Conservation (phyloP, 495 filamentous ascomycete genomes). For the Cercophora sp. region DNA sequence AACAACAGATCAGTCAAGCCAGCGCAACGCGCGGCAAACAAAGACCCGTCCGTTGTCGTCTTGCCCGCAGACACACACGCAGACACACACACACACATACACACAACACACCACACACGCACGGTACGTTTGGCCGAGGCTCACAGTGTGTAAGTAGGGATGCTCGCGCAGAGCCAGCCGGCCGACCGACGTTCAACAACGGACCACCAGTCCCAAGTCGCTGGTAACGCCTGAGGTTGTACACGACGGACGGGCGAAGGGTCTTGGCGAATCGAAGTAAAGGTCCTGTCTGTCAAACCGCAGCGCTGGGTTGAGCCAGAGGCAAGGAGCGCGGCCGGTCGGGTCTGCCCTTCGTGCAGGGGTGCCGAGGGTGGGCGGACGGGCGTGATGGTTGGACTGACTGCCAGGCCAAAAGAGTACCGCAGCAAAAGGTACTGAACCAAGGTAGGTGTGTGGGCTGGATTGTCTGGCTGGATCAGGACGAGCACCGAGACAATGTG, state of each 20-base stretch:
- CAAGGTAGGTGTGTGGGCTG: no score
- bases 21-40: no score
- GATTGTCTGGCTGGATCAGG: no score
- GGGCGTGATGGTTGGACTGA: no score
- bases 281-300: slow-evolving; percentile 19
- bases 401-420: no score
- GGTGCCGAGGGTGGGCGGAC: slow-evolving; percentile 1
- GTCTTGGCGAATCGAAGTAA: slow-evolving; percentile 8
- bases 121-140: not conserved
- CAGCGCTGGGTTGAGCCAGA: slow-evolving; percentile 13
- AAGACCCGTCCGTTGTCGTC: no score
- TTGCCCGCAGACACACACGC: no score
- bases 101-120: no score
- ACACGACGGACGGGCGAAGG: slow-evolving; percentile 4
- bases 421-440: no score
- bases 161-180: not conserved
- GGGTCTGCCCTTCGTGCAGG: slow-evolving; percentile 6
- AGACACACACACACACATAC: no score
- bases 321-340: slow-evolving; percentile 1
- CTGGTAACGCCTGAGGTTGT: slow-evolving; percentile 15
- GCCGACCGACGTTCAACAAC: slow-evolving; percentile 6
- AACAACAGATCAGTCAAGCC: slow-evolving; percentile 6
- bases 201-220: slow-evolving; percentile 10
- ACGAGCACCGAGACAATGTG: not conserved
- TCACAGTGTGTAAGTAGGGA: slow-evolving; percentile 6